Base-by-base conservation (phyloP, 2,329 filamentous ascomycete species). In the Plenodomus biglobosus region DNA sequence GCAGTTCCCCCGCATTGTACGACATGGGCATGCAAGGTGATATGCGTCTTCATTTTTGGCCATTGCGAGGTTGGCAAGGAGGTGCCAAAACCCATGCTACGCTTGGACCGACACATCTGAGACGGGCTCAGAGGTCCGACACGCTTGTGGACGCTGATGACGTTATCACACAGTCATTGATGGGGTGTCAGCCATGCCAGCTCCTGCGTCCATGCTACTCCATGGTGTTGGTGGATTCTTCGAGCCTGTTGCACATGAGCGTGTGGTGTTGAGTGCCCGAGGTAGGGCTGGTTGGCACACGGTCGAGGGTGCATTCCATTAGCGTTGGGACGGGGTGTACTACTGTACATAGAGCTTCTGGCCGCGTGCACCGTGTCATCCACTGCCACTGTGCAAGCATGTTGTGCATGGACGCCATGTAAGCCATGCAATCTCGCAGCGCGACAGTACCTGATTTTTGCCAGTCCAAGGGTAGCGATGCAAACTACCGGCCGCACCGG, bases 41-140 rank as follows among this genome's bases (percentile, higher is more conserved):
- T 44, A 27, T 46, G 34, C 21, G 15, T 18, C 17, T 34, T 24
- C 24, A 44, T 18, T 37, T 8, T 41, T 43, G 36, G 35, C n/a
- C 30, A 38, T 44, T 20, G 17, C 13, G 38, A 20, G 20, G 24
- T 20, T 15, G 15, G 42, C 48, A 45, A 44, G 39, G 55, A 38
- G 40, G 43, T 44, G 46, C 40, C 16, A 47, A 51, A 49, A 53
- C 52, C 30, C 3, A 21, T 32, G 27, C 15, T 32, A 11, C 27
- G 27, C 27, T 8, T 32, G 27, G 27, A 15, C 27, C 27, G 27
- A 32, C 11, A 11, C 27, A 32, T 32, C 27, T 32, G 27, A 32
- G 27, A 32, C 27, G 27, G 27, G 27, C 27, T 32, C 27, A 32
- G 27, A 32, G 3, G 27, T 15, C 13, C 8, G 3, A 18, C 13